phyloP scores from a whole-genome alignment of 164 flowering plant genomes.

The Litsea cubeba region DNA sequence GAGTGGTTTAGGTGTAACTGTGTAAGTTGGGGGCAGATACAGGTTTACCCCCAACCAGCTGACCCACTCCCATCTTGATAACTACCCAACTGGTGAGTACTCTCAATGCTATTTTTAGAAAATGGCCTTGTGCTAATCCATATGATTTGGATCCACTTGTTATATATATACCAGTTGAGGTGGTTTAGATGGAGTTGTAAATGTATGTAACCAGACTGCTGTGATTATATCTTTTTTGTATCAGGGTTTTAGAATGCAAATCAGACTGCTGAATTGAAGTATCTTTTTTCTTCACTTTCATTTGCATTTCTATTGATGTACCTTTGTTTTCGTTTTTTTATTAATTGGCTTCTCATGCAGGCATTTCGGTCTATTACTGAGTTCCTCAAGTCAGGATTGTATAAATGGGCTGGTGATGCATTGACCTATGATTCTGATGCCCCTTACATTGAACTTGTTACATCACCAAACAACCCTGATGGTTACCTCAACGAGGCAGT shows the following conservation, averaged over 20 bases:
- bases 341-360: slow-evolving; percentile 30
- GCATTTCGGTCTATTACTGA: slow-evolving; percentile 66
- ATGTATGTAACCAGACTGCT: too few species aligned
- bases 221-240: too few species aligned
- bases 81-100: too few species aligned
- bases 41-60: too few species aligned
- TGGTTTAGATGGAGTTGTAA: too few species aligned
- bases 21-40: too few species aligned
- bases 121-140: too few species aligned
- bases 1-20: too few species aligned
- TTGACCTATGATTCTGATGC: slow-evolving; percentile 28
- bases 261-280: background rate
- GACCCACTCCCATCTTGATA: too few species aligned
- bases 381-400: slow-evolving; percentile 60
- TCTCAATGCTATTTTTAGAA: too few species aligned
- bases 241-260: background rate
- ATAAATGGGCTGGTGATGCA: slow-evolving; percentile 85
- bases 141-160: background rate
- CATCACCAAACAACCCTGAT: slow-evolving; percentile 84
- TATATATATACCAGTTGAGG: background rate
- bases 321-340: too few species aligned
- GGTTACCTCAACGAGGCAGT: slow-evolving; percentile 50
- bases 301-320: background rate
- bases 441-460: slow-evolving; percentile 78
- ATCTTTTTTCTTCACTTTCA: too few species aligned